Evolutionary conservation across 768 basidiomycete species (phyloP).

Genomic region (Nevesoporus exiguus): DNA sequence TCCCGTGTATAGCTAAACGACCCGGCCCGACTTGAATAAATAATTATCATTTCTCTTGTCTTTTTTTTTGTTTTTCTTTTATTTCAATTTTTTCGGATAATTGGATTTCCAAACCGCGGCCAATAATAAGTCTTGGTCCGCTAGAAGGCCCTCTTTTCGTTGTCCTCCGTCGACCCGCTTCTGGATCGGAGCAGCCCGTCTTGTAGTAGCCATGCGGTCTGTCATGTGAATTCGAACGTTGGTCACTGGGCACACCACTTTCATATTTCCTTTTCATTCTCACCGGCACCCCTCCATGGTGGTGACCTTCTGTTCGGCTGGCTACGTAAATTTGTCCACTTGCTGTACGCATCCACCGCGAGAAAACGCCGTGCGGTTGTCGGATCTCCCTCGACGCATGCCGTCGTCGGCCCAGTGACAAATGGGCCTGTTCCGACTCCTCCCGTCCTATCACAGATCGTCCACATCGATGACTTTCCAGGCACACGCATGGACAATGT

Average conservation of each 20-base stretch:
- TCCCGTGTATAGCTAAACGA: constrained; percentile 14
- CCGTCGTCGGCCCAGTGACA: neutral
- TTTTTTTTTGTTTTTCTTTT: neutral
- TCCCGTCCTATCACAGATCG: constrained; percentile 16
- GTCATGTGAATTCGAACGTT: constrained; percentile 10
- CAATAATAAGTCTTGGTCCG: neutral
- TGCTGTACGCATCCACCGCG: neutral
- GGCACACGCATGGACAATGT: constrained; percentile 9
- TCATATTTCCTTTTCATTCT: constrained; percentile 15
- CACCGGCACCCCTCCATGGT: neutral
- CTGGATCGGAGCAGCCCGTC: constrained; percentile 8
- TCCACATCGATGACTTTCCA: constrained; percentile 9
- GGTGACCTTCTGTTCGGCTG: neutral
- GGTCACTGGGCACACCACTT: neutral
- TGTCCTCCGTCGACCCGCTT: constrained; percentile 5
- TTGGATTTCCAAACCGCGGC: constrained; percentile 3
- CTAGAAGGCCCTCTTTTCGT: constrained; percentile 1
- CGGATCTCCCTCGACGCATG: neutral
- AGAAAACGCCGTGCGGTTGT: neutral
- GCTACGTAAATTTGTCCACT: neutral
- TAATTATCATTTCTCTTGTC: neutral
- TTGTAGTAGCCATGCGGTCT: constrained; percentile 9
- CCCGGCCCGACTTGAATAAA: constrained; percentile 19
- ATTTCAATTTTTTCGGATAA: neutral
- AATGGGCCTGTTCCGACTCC: constrained; percentile 4